Conservation (phyloP, 768 basidiomycete species). For the Tulasnella sp. region DNA sequence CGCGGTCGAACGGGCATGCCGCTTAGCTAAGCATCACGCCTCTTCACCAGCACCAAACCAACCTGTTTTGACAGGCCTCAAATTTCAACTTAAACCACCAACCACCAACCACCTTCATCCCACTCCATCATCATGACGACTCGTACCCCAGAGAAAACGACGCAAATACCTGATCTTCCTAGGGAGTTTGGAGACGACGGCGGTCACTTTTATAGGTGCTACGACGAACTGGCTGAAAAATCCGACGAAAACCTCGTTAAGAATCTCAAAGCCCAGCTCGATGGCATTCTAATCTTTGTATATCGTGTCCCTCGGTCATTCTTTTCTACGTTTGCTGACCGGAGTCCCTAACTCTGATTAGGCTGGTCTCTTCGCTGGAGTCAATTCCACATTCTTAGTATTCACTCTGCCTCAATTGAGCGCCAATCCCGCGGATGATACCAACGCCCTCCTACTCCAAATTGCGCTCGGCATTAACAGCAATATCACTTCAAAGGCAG, state of each 20-base stretch:
- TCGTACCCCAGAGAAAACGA: background rate
- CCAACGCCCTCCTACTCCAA: background rate
- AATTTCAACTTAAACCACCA: too few species aligned
- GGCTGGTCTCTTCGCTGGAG: conserved; percentile 6
- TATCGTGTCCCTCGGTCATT: background rate
- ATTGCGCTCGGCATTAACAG: background rate
- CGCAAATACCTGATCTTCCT: background rate
- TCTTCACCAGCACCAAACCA: too few species aligned
- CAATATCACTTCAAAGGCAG: too few species aligned
- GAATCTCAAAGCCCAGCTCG: background rate
- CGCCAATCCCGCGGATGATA: background rate
- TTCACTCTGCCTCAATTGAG: background rate
- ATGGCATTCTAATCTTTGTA: background rate
- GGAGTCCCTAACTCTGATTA: background rate
- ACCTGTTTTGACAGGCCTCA: too few species aligned
- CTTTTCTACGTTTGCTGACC: background rate
- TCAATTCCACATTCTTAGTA: background rate
- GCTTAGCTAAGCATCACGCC: too few species aligned
- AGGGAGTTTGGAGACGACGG: background rate
- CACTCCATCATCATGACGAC: background rate
- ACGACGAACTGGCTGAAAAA: background rate
- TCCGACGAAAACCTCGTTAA: background rate
- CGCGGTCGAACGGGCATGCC: too few species aligned
- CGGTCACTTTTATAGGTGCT: background rate
- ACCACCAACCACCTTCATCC: background rate